Evolutionary conservation across 257 asterid species (phyloP).

Genomic region (Nicotiana knightiana): DNA sequence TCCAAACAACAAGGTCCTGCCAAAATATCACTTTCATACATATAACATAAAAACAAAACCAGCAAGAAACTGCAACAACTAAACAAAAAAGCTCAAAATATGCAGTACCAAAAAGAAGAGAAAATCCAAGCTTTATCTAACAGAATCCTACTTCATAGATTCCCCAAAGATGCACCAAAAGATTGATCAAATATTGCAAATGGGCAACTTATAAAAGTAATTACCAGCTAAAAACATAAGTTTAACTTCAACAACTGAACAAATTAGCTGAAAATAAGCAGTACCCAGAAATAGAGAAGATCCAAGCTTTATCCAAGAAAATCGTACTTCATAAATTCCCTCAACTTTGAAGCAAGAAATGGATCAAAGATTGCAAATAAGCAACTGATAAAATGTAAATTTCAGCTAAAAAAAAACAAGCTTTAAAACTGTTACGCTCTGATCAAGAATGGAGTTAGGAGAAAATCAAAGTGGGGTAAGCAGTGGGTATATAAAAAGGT

Average conservation of each 20-base stretch:
- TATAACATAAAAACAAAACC: neutral
- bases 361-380: neutral
- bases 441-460: neutral
- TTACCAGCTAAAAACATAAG: neutral
- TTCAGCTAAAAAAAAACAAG: slow-evolving; percentile 3
- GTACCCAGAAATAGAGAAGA: neutral
- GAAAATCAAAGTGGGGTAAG: neutral
- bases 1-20: neutral
- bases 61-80: slow-evolving; percentile 14
- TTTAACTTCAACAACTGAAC: neutral
- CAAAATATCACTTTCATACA: neutral
- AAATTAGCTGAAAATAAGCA: neutral
- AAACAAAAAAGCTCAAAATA: neutral
- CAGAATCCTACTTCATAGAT: slow-evolving; percentile 17
- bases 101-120: neutral
- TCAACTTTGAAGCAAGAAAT: neutral
- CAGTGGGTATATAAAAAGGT: slow-evolving; percentile 7
- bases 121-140: slow-evolving; percentile 16
- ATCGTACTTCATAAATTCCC: neutral
- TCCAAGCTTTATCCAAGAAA: neutral
- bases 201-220: neutral
- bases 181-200: neutral
- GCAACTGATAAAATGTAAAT: neutral
- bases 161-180: slow-evolving; percentile 15
- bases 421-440: neutral